These are phyloP conservation scores for Malania oleifera DNA, from an alignment of 164 flowering plant genomes.

Conservation along the genomic window DNA sequence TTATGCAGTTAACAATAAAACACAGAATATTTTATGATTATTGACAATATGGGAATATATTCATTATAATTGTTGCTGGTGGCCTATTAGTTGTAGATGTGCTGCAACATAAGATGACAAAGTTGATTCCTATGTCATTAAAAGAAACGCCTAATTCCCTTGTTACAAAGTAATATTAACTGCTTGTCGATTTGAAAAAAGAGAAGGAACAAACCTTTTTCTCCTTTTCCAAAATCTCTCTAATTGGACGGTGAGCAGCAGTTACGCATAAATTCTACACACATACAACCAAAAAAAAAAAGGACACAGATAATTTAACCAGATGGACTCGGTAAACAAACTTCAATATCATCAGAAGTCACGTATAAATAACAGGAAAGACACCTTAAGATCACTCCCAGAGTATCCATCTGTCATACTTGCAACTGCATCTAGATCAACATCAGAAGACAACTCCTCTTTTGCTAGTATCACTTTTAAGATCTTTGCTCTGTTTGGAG, in stretches of 20 bases:
- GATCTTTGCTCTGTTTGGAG: slow-evolving; percentile 82
- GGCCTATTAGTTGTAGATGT: no score
- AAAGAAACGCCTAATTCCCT: background rate
- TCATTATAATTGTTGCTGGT: no score
- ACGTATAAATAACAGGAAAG: background rate
- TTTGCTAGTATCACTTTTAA: slow-evolving; percentile 78
- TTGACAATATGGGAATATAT: no score
- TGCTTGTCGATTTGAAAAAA: background rate
- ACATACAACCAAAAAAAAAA: slow-evolving; percentile 1
- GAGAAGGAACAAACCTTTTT: slow-evolving; percentile 52
- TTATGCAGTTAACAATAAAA: no score
- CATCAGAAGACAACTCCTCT: slow-evolving; percentile 72
- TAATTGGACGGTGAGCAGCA: slow-evolving; percentile 90
- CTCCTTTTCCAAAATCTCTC: slow-evolving; percentile 83
- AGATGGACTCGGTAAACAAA: background rate
- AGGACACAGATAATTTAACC: no score
- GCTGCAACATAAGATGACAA: no score
- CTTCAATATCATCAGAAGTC: background rate
- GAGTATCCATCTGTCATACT: slow-evolving; percentile 92
- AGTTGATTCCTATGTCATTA: no score
- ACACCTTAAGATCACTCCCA: slow-evolving; percentile 93
- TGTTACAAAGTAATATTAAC: no score
- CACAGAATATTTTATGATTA: no score
- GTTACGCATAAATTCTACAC: slow-evolving; percentile 90
- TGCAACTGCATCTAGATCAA: slow-evolving; percentile 77